Evolutionary conservation across 2,329 filamentous ascomycete species (phyloP).

Genomic region (Catunica adiposa): DNA sequence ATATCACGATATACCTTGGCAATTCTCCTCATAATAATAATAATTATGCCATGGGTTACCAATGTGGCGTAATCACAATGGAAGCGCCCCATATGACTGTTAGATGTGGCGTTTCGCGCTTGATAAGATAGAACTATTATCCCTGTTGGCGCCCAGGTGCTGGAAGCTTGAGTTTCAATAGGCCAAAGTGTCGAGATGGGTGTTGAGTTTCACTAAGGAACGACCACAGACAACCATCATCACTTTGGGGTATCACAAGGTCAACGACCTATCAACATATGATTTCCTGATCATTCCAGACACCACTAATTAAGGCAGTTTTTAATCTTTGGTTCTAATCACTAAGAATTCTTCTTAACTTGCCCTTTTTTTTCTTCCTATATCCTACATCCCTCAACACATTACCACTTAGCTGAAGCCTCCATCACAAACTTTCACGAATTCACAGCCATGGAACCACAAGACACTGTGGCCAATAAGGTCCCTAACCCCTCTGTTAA

Average conservation of each 20-base stretch:
- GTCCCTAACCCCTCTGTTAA: background rate
- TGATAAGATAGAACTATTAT: conserved; percentile 10
- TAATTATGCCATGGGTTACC: background rate
- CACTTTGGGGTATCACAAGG: background rate
- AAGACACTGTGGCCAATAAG: background rate
- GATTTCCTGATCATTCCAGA: no score
- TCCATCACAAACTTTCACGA: background rate
- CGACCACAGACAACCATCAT: background rate
- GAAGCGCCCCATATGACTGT: background rate
- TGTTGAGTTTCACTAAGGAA: background rate
- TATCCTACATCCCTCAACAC: background rate
- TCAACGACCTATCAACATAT: no score
- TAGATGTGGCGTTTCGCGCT: background rate
- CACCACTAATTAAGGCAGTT: no score
- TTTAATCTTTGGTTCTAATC: background rate
- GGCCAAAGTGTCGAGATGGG: conserved; percentile 12
- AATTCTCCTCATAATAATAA: background rate
- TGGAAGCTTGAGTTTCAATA: conserved; percentile 2
- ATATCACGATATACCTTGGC: no score
- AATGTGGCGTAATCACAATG: background rate
- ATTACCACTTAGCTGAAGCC: background rate
- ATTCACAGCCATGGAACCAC: background rate
- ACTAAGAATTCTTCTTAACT: background rate
- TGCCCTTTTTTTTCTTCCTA: background rate
- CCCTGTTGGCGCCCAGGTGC: background rate